Percentiles rank a stretch among this genome's conserved stretches.
Conservation (phyloP, 2,329 filamentous ascomycete genomes). For the Alternaria longipes region DNA sequence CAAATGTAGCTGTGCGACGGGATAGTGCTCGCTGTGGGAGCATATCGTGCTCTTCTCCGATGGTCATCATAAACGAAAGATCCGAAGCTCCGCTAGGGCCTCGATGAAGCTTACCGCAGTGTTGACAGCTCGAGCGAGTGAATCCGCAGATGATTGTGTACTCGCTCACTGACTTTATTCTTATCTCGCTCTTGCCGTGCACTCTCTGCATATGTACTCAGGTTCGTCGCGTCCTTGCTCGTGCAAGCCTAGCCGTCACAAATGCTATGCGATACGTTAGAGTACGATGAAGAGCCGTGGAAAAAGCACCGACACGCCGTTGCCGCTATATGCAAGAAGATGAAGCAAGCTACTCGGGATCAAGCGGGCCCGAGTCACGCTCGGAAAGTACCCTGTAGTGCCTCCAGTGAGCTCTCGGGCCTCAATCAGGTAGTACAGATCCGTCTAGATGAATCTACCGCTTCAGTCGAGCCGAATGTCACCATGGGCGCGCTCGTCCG, state of each 20-base stretch:
- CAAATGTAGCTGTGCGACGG: no score
- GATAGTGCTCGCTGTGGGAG: no score
- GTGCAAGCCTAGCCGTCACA: not conserved
- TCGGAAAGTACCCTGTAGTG: not conserved
- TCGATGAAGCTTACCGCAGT: not conserved
- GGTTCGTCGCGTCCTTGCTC: not conserved
- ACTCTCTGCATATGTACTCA: not conserved
- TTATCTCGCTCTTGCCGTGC: constrained; percentile 1
- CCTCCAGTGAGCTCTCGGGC: not conserved
- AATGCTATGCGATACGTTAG: not conserved
- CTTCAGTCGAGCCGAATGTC: constrained; percentile 4
- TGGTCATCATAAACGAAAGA: not conserved
- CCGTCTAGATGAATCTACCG: not conserved
- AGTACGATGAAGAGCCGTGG: not conserved
- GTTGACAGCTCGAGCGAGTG: no score
- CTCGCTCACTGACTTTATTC: not conserved
- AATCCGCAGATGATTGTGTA: not conserved
- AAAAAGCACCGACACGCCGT: not conserved
- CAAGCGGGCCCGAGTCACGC: not conserved
- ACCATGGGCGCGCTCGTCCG: not conserved
- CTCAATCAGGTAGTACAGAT: constrained; percentile 1
- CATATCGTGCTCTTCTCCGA: not conserved
- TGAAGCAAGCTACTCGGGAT: not conserved
- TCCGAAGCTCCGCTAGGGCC: not conserved
- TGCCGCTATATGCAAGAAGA: not conserved